Base-by-base conservation (phyloP, 73 alveolate genomes). In the Paramecium octaurelia region DNA sequence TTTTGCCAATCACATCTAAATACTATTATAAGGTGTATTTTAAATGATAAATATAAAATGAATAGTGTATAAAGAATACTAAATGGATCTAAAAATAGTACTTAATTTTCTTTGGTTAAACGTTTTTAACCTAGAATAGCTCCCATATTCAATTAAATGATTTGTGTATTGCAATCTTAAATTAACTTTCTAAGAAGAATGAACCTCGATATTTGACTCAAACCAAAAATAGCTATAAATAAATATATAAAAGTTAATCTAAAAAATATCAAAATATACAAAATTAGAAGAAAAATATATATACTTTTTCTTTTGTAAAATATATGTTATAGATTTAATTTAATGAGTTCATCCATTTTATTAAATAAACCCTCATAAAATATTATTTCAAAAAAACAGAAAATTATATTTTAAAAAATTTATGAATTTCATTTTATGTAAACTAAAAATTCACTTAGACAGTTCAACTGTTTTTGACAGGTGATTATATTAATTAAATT, bases 261-360 rank as follows among this genome's bases (percentile, higher is more conserved):
- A 18, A 29, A 29, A 4, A 40, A 4, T 29, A 18, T 8, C 10
- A 24, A 59, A 0, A 18, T 14, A 59, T 27, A 27, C 0, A 27
- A 1, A 36, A 36, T 36, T 36, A 95, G 80, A 97, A 97, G 50
- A 95, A 76, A 10, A 97, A 73, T n/a, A 60, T 73, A 73, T 3
- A 64, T 5, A 14, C 4, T n/a, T 54, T 36, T 36, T 36, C 9
- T 7, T 36, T 36, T 36, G 43, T 36, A 36, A 35, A n/a, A n/a
- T n/a, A n/a, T n/a, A n/a, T n/a, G n/a, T n/a, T n/a, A n/a, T n/a
- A n/a, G n/a, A n/a, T n/a, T n/a, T n/a, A n/a, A n/a, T n/a, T n/a
- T n/a, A n/a, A n/a, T n/a, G n/a, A n/a, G n/a, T n/a, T n/a, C n/a
- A n/a, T n/a, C n/a, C n/a, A n/a, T n/a, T n/a, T n/a, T n/a, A n/a